A percentile compares a stretch with the other conserved stretches of the same genome.
These are phyloP conservation scores for Biscogniauxia marginata DNA, from an alignment of 2,329 filamentous ascomycete genomes.

Conservation along the genomic window DNA sequence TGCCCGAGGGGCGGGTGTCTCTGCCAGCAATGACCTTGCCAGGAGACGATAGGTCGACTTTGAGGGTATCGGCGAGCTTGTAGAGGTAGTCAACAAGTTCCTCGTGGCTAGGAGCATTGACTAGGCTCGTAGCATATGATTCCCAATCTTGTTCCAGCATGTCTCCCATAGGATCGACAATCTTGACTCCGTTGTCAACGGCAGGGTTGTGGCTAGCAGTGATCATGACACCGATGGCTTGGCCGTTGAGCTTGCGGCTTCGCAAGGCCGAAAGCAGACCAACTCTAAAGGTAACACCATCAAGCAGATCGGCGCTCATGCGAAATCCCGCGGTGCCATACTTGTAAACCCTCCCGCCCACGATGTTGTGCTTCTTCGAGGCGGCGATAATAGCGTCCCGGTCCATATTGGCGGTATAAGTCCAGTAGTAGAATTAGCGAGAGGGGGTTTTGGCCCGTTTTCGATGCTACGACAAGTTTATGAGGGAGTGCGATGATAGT, in stretches of 20 bases:
- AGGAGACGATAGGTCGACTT: constrained; percentile 67
- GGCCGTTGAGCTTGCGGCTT: constrained; percentile 83
- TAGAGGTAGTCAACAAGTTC: constrained; percentile 75
- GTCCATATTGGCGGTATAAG: constrained; percentile 43
- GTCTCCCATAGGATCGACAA: constrained; percentile 96
- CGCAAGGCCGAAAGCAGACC: constrained; percentile 85
- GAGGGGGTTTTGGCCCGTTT: background rate
- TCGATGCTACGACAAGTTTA: background rate
- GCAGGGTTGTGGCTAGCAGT: constrained; percentile 92
- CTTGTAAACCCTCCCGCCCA: constrained; percentile 55
- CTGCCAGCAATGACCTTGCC: constrained; percentile 86
- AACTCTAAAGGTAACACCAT: constrained; percentile 89
- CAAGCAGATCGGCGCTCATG: constrained; percentile 75
- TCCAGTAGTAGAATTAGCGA: background rate
- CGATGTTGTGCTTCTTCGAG: constrained; percentile 61
- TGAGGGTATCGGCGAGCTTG: constrained; percentile 70
- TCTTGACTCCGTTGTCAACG: constrained; percentile 87
- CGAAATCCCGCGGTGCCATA: constrained; percentile 69
- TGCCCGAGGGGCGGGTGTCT: constrained; percentile 90
- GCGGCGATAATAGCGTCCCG: constrained; percentile 54
- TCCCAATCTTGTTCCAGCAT: constrained; percentile 99
- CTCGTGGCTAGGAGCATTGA: constrained; percentile 77
- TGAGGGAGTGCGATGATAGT: too few relatives aligned
- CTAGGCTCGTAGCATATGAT: constrained; percentile 79
- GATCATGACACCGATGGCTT: constrained; percentile 95